Conservation (phyloP, 2,329 filamentous ascomycete genomes). For the Fusarium temperatum region DNA sequence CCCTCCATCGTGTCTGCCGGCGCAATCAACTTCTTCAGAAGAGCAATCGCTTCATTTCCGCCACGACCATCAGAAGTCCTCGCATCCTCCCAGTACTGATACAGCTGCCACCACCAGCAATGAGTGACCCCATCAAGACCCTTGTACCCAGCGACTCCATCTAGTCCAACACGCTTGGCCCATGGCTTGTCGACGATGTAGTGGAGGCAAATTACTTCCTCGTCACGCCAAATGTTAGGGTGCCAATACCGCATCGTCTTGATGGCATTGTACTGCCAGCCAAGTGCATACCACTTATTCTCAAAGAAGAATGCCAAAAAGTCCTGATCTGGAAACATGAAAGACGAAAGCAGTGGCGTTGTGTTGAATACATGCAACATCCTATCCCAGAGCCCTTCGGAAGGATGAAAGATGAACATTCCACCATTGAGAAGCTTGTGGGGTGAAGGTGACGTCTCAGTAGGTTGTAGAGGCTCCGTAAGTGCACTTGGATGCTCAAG, state of each 20-base stretch:
- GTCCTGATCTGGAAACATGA: slow-evolving; percentile 36
- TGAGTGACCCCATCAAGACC: slow-evolving; percentile 29
- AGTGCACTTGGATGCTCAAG: slow-evolving; percentile 23
- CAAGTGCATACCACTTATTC: slow-evolving; percentile 30
- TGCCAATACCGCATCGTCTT: slow-evolving; percentile 40
- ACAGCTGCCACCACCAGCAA: slow-evolving; percentile 36
- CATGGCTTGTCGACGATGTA: slow-evolving; percentile 39
- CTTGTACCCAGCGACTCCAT: slow-evolving; percentile 31
- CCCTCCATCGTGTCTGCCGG: neutral
- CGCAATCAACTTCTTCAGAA: slow-evolving; percentile 7
- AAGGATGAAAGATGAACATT: slow-evolving; percentile 37
- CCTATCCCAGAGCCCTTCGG: slow-evolving; percentile 7
- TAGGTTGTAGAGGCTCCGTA: slow-evolving; percentile 11
- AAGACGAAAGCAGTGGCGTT: slow-evolving; percentile 10
- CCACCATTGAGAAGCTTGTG: slow-evolving; percentile 34
- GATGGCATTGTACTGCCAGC: slow-evolving; percentile 37
- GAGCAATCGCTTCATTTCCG: slow-evolving; percentile 6
- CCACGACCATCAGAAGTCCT: neutral
- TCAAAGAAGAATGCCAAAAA: slow-evolving; percentile 31
- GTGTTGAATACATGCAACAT: slow-evolving; percentile 30
- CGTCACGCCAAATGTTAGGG: slow-evolving; percentile 31
- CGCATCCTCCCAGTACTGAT: slow-evolving; percentile 29
- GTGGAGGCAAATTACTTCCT: slow-evolving; percentile 33
- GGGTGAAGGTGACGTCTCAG: neutral
- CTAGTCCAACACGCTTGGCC: slow-evolving; percentile 17